phyloP scores from a whole-genome alignment of 1,139 yeast species.

The Hemisphaericaspora lyxosophila region DNA sequence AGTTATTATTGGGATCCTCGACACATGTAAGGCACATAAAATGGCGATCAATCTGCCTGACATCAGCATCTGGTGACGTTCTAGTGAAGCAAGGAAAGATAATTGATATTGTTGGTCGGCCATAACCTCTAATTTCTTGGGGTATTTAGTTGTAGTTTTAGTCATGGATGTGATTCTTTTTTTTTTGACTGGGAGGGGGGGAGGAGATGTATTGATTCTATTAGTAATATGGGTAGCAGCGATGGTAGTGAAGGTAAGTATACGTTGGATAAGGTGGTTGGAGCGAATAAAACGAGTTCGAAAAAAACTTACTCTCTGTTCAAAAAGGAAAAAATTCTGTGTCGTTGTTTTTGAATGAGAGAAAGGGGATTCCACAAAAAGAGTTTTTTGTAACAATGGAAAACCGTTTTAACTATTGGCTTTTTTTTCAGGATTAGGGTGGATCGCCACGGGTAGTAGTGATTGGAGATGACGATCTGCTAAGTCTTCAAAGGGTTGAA shows the following conservation, averaged over 20 bases:
- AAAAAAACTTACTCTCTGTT: not conserved
- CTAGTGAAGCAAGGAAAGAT: slow-evolving; percentile 32
- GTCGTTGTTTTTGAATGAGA: not conserved
- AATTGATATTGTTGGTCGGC: slow-evolving; percentile 18
- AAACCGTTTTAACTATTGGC: not conserved
- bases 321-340: too few species aligned
- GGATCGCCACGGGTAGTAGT: too few species aligned
- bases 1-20: slow-evolving; percentile 18
- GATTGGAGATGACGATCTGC: too few species aligned
- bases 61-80: slow-evolving; percentile 40
- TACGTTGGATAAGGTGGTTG: too few species aligned
- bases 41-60: slow-evolving; percentile 30
- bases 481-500: too few species aligned
- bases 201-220: too few species aligned
- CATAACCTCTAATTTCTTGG: not conserved
- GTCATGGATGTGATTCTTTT: not conserved
- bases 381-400: not conserved
- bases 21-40: slow-evolving; percentile 28
- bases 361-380: not conserved
- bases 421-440: too few species aligned
- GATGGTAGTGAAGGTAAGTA: too few species aligned
- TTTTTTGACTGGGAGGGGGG: not conserved
- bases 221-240: too few species aligned
- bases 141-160: not conserved
- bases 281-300: not conserved